These are phyloP conservation scores for Metarhizium anisopliae DNA, from an alignment of 2,329 filamentous ascomycete species.

Conservation along the genomic window DNA sequence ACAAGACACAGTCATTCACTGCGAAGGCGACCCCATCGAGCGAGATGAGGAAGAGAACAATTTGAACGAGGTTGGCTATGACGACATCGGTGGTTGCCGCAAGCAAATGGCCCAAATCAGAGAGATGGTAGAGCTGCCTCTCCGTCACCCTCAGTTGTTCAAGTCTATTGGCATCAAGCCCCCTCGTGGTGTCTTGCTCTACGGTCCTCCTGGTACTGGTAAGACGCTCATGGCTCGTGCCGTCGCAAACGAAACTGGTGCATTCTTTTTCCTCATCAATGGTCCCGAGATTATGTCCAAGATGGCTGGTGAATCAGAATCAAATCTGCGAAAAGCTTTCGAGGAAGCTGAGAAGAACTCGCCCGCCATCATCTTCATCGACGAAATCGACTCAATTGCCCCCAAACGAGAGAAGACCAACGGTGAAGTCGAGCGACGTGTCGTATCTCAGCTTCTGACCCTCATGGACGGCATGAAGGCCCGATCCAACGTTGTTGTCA, in stretches of 20 bases:
- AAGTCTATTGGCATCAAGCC: slow-evolving; percentile 99
- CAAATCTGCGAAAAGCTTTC: slow-evolving; percentile 96
- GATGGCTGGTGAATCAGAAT: slow-evolving; percentile 99
- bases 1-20: slow-evolving; percentile 98
- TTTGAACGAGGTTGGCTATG: slow-evolving; percentile 97
- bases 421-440: slow-evolving; percentile 95
- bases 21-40: slow-evolving; percentile 79
- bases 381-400: slow-evolving; percentile 98
- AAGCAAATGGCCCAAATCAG: slow-evolving; percentile 99
- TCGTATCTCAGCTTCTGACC: slow-evolving; percentile 93
- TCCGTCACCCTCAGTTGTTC: slow-evolving; percentile 97
- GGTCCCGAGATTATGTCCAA: slow-evolving; percentile 99
- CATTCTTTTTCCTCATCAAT: slow-evolving; percentile 99
- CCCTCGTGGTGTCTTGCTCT: slow-evolving; percentile 92
- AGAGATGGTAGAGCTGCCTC: slow-evolving; percentile 93
- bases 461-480: slow-evolving; percentile 99
- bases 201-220: slow-evolving; percentile 95
- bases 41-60: slow-evolving; percentile 99
- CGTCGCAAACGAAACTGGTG: slow-evolving; percentile 96
- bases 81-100: slow-evolving; percentile 97
- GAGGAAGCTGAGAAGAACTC: slow-evolving; percentile 99
- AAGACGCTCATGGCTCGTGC: slow-evolving; percentile 99
- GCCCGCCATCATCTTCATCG: slow-evolving; percentile 98
- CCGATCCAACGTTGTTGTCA: slow-evolving; percentile 95
- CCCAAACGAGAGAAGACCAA: slow-evolving; percentile 99